Evolutionary conservation across 2,329 filamentous ascomycete genomes (phyloP), one percentile per base, ranked within the genome.

Genomic region (Xylariales sp.): DNA sequence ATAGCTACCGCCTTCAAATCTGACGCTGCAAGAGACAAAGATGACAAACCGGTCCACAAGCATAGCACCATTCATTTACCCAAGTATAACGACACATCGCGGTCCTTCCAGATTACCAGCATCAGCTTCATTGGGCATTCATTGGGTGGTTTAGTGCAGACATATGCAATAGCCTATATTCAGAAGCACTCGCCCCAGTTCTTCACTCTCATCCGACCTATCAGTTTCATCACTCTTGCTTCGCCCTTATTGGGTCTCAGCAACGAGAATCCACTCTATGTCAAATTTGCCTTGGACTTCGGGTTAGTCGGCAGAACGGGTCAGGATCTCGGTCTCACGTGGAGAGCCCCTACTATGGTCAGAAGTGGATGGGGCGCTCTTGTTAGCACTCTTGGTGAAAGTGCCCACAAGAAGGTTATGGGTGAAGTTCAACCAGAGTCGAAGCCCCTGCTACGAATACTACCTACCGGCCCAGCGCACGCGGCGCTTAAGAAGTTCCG

Each of bases 121-220:
- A 96, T 97, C 60, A 96, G 90, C 57, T 95, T 97, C 58, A 78
- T 97, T 43, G 89, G 83, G 0, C 91, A 97, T 64, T 96, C 90
- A 0, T 76, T 97, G 0, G 91, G 91, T 20, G 91, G 91, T 0
- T 70, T 95, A 14, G 77, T 95, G 12, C 91, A 97, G 61, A 95
- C 86, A 0, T 97, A 97, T 59, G 91, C 91, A 2, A 83, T 97
- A 44, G 91, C 90, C 7, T 97, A 97, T 60, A 95, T 97, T 33
- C 86, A 96, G 54, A 96, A 96, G 59, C 89, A 97, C 60, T 95
- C 88, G 1, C 91, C 91, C 1, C 70, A 83, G 8, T 97, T 97
- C 60, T 97, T 97, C 54, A 76, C 90, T 37, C 69, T 81, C 4
- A 95, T 96, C 53, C 78, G 81, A 49, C 91, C 91, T 0, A 71